A percentile compares a stretch with the other conserved stretches of the same genome.
Evolutionary conservation across 192 early-diverging fungal species (phyloP).

Genomic region (Coemansia interrupta): DNA sequence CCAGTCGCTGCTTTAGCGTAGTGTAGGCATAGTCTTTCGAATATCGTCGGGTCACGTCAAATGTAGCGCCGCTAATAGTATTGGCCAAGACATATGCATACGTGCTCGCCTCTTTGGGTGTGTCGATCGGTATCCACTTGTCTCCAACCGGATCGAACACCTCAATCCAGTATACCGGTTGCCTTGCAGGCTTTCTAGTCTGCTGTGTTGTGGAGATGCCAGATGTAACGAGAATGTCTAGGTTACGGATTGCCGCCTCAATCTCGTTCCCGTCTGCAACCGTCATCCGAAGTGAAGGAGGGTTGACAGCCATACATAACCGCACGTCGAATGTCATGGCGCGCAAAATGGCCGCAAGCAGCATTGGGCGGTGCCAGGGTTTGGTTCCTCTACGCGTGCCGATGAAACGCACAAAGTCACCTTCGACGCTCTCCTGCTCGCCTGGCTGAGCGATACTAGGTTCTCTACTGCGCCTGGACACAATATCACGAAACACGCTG

Average conservation of each 20-base stretch:
- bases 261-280: conserved; percentile 24
- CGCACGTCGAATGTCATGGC: conserved; percentile 33
- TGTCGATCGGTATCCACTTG: conserved; percentile 55
- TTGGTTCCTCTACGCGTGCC: conserved; percentile 11
- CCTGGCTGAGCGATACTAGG: background rate
- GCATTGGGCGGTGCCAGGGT: conserved; percentile 45
- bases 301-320: conserved; percentile 31
- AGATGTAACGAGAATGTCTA: conserved; percentile 7
- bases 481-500: conserved; percentile 21
- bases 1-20: conserved; percentile 45
- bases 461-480: background rate
- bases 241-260: conserved; percentile 10
- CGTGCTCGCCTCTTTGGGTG: background rate
- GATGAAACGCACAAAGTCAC: conserved; percentile 18
- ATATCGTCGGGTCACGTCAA: conserved; percentile 46
- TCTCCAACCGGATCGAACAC: conserved; percentile 51
- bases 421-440: background rate
- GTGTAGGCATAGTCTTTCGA: conserved; percentile 34
- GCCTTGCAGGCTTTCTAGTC: background rate
- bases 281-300: conserved; percentile 34
- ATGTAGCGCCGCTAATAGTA: conserved; percentile 11
- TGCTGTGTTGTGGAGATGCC: background rate
- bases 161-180: conserved; percentile 66
- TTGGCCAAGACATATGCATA: conserved; percentile 22
- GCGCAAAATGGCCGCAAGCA: conserved; percentile 35